Base-by-base conservation (phyloP, 768 basidiomycete species). In the Tricholoma bakamatsutake region DNA sequence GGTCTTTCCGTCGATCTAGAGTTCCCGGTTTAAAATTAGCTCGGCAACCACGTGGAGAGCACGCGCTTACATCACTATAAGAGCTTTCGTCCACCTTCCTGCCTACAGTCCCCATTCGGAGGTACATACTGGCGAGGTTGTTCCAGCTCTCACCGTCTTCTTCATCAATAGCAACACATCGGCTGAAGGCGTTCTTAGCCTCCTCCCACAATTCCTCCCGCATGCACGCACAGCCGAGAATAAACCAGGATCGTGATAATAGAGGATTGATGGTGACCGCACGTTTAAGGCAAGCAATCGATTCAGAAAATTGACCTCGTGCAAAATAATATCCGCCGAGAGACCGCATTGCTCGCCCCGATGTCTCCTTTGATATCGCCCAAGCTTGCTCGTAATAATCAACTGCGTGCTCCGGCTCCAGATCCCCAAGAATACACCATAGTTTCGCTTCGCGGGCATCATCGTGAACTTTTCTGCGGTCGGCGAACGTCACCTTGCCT, bases 101-200 rank as follows among this genome's bases (percentile, higher is more conserved):
- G 63, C 71, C 59, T 66, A 61, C 50, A 59, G 77, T 77, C 10
- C 84, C 87, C 69, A 96, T 79, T 46, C 92, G 86, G 58, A 99
- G 81, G 71, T 98, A 97, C 66, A 94, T 85, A 56, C 88, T 93
- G 33, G 96, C 97, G 59, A 99, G 75, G 68, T 99, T 99, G 63
- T 88, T 96, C 97, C 97, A 98, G 61, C 93, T 96, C 77, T 98
- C 96, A 3, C 84, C 93, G 64, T 99, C 95, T 61, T 98, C 97
- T 56, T 95, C 93, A 57, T 98, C 96, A 57, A 98, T 85, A 11
- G 82, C 75, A 0, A 98, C 94, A 62, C 93, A 93, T 12, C 95
- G 79, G 50, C 75, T 75, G 68, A 98, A 98, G 0, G 90, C 90
- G 45, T 87, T 84, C 54, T 84, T 82, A 2, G 90, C 96, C 11